Evolutionary conservation across 1,284 basidiomycete genomes (phyloP).

Genomic region (Calocybe gambosa): DNA sequence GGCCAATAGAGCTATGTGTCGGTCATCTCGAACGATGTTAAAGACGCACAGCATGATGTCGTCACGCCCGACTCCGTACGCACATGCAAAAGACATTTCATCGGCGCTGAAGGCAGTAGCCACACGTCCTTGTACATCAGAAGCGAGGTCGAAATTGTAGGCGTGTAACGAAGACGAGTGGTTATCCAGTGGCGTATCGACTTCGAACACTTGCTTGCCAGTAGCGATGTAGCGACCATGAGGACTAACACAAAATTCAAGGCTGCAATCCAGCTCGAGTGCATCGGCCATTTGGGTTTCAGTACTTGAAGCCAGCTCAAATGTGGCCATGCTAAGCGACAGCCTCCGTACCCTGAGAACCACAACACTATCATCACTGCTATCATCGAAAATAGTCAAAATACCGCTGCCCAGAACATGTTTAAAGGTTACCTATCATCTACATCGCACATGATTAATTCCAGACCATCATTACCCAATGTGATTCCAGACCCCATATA

Average conservation of each 20-base stretch:
- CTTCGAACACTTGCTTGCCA: background rate
- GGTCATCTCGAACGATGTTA: background rate
- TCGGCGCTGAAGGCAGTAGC: background rate
- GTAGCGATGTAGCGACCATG: background rate
- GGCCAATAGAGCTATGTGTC: background rate
- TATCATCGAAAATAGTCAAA: no score
- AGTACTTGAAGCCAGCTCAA: background rate
- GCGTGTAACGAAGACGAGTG: no score
- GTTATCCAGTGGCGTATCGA: no score
- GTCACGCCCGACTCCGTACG: background rate
- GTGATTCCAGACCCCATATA: background rate
- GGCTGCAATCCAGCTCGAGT: no score
- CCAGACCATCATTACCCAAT: background rate
- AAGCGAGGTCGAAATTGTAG: background rate
- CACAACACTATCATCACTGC: background rate
- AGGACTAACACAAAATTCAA: background rate
- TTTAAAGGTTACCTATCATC: background rate
- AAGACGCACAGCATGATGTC: background rate
- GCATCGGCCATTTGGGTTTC: background rate
- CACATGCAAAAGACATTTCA: background rate
- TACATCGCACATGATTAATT: background rate
- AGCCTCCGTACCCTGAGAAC: background rate
- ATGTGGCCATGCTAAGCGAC: background rate
- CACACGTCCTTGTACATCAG: background rate
- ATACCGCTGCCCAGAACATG: background rate